A percentile compares a stretch with the other conserved stretches of the same genome.
Conservation (phyloP, 192 early-diverging fungal genomes). For the Powellomyces hirtus region DNA sequence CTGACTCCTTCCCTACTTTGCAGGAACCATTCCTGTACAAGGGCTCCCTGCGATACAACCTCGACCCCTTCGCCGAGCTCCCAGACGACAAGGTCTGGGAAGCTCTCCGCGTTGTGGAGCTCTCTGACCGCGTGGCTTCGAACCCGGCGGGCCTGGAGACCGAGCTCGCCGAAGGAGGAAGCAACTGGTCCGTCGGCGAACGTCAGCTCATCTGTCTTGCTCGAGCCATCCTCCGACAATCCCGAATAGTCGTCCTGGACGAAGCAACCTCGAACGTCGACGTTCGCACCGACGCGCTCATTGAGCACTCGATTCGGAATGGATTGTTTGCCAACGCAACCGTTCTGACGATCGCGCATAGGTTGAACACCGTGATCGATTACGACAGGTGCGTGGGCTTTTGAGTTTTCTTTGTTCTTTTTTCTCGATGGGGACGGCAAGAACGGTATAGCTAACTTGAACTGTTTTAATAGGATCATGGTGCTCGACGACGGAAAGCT, state of each 20-base stretch:
- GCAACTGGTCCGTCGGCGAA: constrained; percentile 77
- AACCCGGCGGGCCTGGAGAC: constrained; percentile 57
- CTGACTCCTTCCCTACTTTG: constrained; percentile 48
- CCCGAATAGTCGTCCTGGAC: constrained; percentile 46
- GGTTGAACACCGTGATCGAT: constrained; percentile 38
- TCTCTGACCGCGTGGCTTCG: constrained; percentile 28
- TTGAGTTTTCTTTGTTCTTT: too few relatives aligned
- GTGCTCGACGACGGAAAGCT: constrained; percentile 44
- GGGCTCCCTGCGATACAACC: constrained; percentile 71
- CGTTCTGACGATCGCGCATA: constrained; percentile 53
- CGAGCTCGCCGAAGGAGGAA: constrained; percentile 74
- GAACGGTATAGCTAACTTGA: too few relatives aligned
- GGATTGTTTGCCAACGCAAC: constrained; percentile 52
- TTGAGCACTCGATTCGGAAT: constrained; percentile 38
- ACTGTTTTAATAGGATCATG: constrained; percentile 21
- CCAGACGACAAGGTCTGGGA: constrained; percentile 69
- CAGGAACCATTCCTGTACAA: constrained; percentile 67
- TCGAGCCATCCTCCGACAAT: constrained; percentile 61
- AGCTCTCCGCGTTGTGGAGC: constrained; percentile 58
- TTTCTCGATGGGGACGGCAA: too few relatives aligned
- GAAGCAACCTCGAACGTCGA: constrained; percentile 49
- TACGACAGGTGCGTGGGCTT: too few relatives aligned
- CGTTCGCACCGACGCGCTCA: constrained; percentile 40
- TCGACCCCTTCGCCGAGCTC: constrained; percentile 66
- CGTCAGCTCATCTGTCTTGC: constrained; percentile 79